Evolutionary conservation across 139 green algal genomes (phyloP), one percentile per base, ranked within the genome.

Genomic region (Haematococcus sp.): DNA sequence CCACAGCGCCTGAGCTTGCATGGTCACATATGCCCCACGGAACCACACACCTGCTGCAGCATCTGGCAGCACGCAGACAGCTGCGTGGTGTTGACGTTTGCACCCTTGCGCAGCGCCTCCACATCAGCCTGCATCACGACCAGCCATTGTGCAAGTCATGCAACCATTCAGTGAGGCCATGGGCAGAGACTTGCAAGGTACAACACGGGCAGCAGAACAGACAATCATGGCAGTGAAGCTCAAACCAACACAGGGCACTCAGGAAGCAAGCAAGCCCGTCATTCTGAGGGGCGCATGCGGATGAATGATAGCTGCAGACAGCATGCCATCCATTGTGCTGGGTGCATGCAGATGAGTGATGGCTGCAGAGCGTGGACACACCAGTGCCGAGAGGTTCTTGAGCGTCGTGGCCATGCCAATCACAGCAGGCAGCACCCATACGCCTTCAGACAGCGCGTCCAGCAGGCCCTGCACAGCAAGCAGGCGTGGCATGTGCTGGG

Each of bases 41-140:
- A 23, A 32, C 7, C 25, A 65, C 58, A 11, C 58, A 84, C 67
- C 35, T 68, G 43, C 65, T 85, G 80, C 25, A 82, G 71, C 4
- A 72, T 25, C 70, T 81, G 81, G 76, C 69, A 70, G 70, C 76
- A 82, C 46, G 69, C 61, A n/a, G 76, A 73, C 43, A 82, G 32
- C 76, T 82, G 70, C 20, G 17, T 22, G 1, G 16, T 30, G 33
- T 31, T 46, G 65, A 1, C 4, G 9, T 44, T 25, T 30, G 32
- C 46, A 4, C 66, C 66, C 16, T 46, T 7, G 22, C 43, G 46
- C 43, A 63, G 13, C 3, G 44, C 27, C 3, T 61, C 66, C 3
- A 34, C 66, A 63, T 72, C 66, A 16, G 23, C 59, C 34, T 69
- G 61, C n/a, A n/a, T n/a, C n/a, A n/a, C n/a, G n/a, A n/a, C n/a